These are phyloP conservation scores for Pelargonium nanum DNA, from an alignment of 345 rosid genomes.

Conservation along the genomic window DNA sequence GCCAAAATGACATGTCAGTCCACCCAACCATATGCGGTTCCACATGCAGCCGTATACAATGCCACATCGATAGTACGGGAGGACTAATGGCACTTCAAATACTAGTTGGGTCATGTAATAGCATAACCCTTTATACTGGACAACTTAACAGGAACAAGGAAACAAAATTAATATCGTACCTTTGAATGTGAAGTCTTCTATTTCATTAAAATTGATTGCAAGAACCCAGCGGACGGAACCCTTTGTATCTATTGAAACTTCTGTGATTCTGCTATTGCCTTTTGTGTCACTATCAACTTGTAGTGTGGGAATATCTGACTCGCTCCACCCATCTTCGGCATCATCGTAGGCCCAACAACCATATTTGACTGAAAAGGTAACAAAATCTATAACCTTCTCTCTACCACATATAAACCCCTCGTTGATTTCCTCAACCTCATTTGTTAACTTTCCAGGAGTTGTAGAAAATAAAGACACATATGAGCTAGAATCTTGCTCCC, in stretches of 20 bases:
- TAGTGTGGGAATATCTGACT: constrained; percentile 47
- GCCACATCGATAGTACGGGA: no score
- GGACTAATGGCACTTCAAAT: background rate
- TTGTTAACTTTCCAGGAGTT: constrained; percentile 76
- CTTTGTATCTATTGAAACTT: constrained; percentile 51
- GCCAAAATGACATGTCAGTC: no score
- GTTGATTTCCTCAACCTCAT: constrained; percentile 52
- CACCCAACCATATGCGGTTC: no score
- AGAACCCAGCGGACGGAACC: constrained; percentile 77
- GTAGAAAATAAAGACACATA: constrained; percentile 57
- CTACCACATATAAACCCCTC: constrained; percentile 77
- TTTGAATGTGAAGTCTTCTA: constrained; percentile 62
- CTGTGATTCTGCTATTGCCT: constrained; percentile 27
- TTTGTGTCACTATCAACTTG: constrained; percentile 31
- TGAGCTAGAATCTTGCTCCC: constrained; percentile 39
- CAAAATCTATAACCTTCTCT: constrained; percentile 61
- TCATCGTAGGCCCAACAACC: constrained; percentile 58
- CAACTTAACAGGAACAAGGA: background rate
- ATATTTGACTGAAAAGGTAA: constrained; percentile 59
- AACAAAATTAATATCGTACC: constrained; percentile 22
- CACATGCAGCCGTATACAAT: no score
- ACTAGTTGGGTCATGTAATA: background rate
- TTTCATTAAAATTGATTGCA: constrained; percentile 57
- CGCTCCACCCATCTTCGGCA: constrained; percentile 58
- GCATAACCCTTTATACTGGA: no score